Evolutionary conservation across 225 moss, liverwort and hornwort species (phyloP).

Genomic region (Takakia lepidozioides): DNA sequence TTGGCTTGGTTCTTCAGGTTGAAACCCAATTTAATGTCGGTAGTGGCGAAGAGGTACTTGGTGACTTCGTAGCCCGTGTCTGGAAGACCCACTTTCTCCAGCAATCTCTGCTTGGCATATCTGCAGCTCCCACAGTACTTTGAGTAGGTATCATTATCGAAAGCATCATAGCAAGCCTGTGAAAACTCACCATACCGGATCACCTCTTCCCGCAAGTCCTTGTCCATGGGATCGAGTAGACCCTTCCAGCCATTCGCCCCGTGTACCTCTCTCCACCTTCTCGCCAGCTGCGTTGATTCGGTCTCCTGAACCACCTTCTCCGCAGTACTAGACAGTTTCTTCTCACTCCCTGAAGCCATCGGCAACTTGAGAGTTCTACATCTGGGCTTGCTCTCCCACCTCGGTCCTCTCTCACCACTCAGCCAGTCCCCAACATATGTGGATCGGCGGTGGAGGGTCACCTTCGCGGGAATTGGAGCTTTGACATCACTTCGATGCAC

Average conservation of each 20-base stretch:
- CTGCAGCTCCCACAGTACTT: constrained; percentile 6
- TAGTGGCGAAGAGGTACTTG: constrained; percentile 6
- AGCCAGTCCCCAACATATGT: no score
- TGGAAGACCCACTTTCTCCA: constrained; percentile 4
- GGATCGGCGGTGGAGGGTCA: no score
- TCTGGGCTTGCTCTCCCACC: no score
- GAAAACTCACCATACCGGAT: constrained; percentile 5
- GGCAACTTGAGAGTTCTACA: no score
- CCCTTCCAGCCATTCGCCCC: constrained; percentile 4
- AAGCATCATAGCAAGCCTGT: constrained; percentile 3
- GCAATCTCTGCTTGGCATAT: background rate
- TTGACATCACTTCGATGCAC: no score
- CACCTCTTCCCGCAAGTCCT: constrained; percentile 3
- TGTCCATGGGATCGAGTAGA: constrained; percentile 9
- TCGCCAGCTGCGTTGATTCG: background rate
- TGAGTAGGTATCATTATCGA: background rate
- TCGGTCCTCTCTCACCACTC: no score
- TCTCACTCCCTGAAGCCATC: no score
- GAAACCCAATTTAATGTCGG: constrained; percentile 11
- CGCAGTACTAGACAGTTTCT: no score
- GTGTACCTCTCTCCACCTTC: constrained; percentile 5
- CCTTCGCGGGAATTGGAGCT: no score
- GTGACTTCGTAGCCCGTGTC: constrained; percentile 8
- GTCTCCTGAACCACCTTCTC: no score
- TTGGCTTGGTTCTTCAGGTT: constrained; percentile 4